Evolutionary conservation across 1,139 yeast species (phyloP).

Genomic region (Hanseniaspora gamundiae): DNA sequence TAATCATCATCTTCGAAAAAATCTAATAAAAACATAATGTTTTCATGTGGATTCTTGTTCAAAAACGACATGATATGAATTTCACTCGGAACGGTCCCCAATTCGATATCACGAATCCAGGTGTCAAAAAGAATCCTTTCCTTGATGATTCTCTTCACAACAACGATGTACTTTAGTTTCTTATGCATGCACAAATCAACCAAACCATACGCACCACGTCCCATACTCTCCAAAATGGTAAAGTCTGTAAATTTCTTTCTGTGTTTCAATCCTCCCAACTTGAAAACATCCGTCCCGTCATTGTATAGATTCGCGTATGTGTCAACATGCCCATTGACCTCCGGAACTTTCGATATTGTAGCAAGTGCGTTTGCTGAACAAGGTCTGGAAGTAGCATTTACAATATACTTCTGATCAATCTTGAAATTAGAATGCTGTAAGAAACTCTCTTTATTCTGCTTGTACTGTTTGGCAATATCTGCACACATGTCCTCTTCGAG

Average conservation of each 20-base stretch:
- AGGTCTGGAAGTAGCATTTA: conserved; percentile 13
- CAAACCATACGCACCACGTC: conserved; percentile 94
- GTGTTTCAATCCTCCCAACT: conserved; percentile 41
- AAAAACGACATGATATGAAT: conserved; percentile 82
- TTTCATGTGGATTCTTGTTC: conserved; percentile 69
- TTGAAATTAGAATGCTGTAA: conserved; percentile 21
- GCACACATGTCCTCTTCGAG: not conserved
- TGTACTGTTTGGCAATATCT: conserved; percentile 17
- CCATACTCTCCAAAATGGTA: conserved; percentile 61
- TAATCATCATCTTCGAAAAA: conserved; percentile 85
- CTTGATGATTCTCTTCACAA: conserved; percentile 80
- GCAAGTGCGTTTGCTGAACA: not conserved
- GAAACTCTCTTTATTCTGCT: conserved; percentile 21
- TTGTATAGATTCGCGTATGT: not conserved
- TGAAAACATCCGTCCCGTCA: not conserved
- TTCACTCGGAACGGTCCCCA: conserved; percentile 92
- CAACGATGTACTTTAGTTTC: conserved; percentile 45
- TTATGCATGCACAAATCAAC: conserved; percentile 70
- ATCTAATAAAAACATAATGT: conserved; percentile 72
- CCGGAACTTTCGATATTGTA: not conserved
- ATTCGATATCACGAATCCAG: conserved; percentile 84
- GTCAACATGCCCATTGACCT: not conserved
- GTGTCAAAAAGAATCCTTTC: conserved; percentile 91
- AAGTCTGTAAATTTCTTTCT: conserved; percentile 65
- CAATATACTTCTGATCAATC: conserved; percentile 19